These are phyloP conservation scores for Plasmopara halstedii DNA, from an alignment of 352 stramenopile genomes.

Conservation along the genomic window DNA sequence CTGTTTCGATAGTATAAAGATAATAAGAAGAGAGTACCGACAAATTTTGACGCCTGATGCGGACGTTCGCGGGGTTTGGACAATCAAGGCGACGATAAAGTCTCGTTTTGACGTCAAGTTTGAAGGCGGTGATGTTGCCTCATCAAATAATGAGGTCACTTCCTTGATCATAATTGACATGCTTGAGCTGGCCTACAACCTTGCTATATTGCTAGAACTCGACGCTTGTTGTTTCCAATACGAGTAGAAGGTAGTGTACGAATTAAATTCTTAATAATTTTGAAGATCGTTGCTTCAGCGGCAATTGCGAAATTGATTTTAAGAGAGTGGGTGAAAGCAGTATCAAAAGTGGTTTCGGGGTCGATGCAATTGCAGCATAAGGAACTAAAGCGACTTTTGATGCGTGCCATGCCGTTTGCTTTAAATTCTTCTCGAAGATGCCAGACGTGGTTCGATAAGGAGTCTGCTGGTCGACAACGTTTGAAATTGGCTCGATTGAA, in stretches of 20 bases:
- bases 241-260: constrained; percentile 28
- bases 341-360: not conserved
- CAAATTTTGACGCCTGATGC: too few species aligned
- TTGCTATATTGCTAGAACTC: constrained; percentile 9
- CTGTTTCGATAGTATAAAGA: not conserved
- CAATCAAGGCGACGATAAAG: too few species aligned
- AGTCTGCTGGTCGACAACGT: constrained; percentile 7
- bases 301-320: constrained; percentile 11
- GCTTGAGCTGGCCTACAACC: constrained; percentile 17
- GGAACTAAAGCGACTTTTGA: not conserved
- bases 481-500: constrained; percentile 12
- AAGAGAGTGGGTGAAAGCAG: constrained; percentile 5
- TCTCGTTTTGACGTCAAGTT: constrained; percentile 1
- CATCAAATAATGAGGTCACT: constrained; percentile 30
- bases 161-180: constrained; percentile 44
- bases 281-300: constrained; percentile 17
- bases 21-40: too few species aligned
- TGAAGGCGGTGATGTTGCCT: constrained; percentile 16
- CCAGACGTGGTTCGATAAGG: constrained; percentile 6
- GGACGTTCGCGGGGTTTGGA: too few species aligned
- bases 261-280: constrained; percentile 15
- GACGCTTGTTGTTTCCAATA: constrained; percentile 27
- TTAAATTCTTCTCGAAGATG: constrained; percentile 6
- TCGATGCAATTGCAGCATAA: not conserved
- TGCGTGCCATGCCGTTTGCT: not conserved